phyloP scores from a whole-genome alignment of 192 early-diverging fungal species.

The Gamsiella multidivaricata region DNA sequence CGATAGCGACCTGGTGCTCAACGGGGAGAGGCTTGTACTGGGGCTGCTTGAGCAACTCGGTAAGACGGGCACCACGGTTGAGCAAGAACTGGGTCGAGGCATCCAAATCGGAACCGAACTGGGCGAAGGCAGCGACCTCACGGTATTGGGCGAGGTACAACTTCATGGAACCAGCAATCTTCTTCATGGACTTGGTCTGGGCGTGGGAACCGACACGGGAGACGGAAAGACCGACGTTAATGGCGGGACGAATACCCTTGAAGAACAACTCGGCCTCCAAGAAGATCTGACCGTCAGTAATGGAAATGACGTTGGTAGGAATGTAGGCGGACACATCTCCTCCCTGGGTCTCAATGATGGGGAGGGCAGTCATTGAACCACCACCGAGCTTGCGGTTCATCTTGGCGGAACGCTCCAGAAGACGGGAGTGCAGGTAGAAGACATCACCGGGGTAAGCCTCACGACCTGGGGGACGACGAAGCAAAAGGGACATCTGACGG shows the following conservation, averaged over 20 bases:
- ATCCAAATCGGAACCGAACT: conserved; percentile 99
- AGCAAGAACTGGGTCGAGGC: conserved; percentile 99
- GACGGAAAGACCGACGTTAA: conserved; percentile 99
- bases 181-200: conserved; percentile 99
- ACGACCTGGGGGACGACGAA: conserved; percentile 99
- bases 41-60: conserved; percentile 99
- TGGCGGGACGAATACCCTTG: conserved; percentile 99
- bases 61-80: conserved; percentile 99
- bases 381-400: conserved; percentile 96
- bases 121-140: conserved; percentile 99
- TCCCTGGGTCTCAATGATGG: conserved; percentile 99
- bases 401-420: conserved; percentile 99
- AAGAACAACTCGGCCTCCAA: conserved; percentile 99
- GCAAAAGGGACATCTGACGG: conserved; percentile 99
- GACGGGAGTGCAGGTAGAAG: conserved; percentile 99
- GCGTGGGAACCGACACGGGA: conserved; percentile 98
- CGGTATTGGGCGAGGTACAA: conserved; percentile 99
- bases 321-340: conserved; percentile 99
- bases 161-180: conserved; percentile 99
- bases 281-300: conserved; percentile 99
- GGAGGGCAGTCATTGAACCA: conserved; percentile 98
- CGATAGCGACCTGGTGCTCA: conserved; percentile 97
- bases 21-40: conserved; percentile 97
- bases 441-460: conserved; percentile 99
- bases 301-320: conserved; percentile 99